Base-by-base conservation (phyloP, 306 rosid species). In the Astragalus glycyphyllos region DNA sequence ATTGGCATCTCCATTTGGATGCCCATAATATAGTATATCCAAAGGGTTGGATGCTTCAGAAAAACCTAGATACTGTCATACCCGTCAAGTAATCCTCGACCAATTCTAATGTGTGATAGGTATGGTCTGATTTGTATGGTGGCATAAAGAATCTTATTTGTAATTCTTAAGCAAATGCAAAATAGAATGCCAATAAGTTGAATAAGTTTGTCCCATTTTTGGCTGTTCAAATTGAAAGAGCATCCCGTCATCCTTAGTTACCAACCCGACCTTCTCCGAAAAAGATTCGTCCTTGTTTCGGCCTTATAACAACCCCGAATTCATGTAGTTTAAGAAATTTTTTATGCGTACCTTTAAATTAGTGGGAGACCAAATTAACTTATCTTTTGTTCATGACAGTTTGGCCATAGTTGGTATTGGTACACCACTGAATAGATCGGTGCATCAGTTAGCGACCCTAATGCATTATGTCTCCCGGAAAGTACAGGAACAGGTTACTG, bases 1-100 rank as follows among this genome's bases (percentile, higher is more conserved):
- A 85, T 78, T 95, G 99, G 99, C 99, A 95, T 82, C 93, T 95
- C 57, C 99, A 91, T 84, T 84, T 95, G 88, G 85, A 75, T 73
- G 75, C 63, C 81, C 86, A 54, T 41, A 66, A 79, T 68, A 60
- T 34, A 58, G 74, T 31, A 81, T 95, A 91, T 84, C 97, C 97
- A 5, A 84, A 67, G 65, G 97, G 91, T 68, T 95, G 99, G 99
- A 77, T 85, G 73, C 90, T 95, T 69, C 83, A 72, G 79, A 86
- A 82, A 82, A 91, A 87, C 77, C 90, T 95, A 54, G 97, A 87
- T 59, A 82, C 74, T 14, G 82, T 84, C 74, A 71, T 86, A 56
- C 92, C 92, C 63, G 66, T 86, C 74, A 55, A 86, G 73, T 83
- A 89, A 85, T 76, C 71, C 45, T 58, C 44, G 66, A 42, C 56